Base-by-base conservation (phyloP, 768 basidiomycete species). In the Pleurotus giganteus region DNA sequence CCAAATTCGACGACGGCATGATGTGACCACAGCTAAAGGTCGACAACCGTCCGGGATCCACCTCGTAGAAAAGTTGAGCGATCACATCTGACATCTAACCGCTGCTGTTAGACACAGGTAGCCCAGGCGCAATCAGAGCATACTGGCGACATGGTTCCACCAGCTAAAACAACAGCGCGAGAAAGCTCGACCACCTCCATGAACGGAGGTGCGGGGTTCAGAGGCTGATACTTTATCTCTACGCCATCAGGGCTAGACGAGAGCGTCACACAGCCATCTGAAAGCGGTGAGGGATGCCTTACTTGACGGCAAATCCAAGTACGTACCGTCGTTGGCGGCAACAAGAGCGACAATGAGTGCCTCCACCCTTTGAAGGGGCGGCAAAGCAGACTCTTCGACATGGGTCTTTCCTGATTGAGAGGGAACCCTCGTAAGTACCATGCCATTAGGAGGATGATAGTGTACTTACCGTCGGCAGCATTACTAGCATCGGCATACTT, bases 91-190 rank as follows among this genome's bases (percentile, higher is more conserved):
- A 84, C 47, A 96, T 89, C 94, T 97, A 62, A 21, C n/a, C 34
- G n/a, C 9, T 47, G 24, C 19, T n/a, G 47, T 15, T 47, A n/a
- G 54, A 6, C 23, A 34, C 6, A 53, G 12, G 15, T 2, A 28
- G 32, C 56, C 27, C 51, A 44, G 34, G 41, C 26, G 27, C 24
- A 53, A 44, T 43, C 13, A 11, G 19, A n/a, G 62, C 72, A 51
- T 71, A 97, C 93, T n/a, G 96, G 96, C 5, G 94, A 93, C 97
- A 99, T 98, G 0, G 96, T 99, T 4, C 96, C 96, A 7, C 96
- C 96, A 6, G 97, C 96, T 34, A 99, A 75, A 26, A 98, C 72
- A n/a, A 98, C 86, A 2, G 89, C 81, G 32, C 92, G 75, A 1
- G 94, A 92, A 23, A 78, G 75, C 17, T 93, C 85, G 0, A 92